Conservation (phyloP, 1,284 basidiomycete genomes). For the Ustilago shanxiensis region DNA sequence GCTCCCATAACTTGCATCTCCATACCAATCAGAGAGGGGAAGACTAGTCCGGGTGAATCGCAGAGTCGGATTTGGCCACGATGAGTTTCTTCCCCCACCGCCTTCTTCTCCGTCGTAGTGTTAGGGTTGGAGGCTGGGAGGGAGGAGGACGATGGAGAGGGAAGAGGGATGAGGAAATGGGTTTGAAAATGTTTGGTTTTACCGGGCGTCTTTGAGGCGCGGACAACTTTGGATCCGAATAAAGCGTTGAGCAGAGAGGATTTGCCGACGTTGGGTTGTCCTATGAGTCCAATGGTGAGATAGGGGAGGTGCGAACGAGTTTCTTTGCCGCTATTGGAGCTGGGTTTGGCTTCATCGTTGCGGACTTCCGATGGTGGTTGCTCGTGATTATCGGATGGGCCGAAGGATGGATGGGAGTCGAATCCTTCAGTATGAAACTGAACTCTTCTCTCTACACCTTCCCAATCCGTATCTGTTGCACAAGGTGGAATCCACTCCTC, state of each 20-base stretch:
- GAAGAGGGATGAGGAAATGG: slow-evolving; percentile 82
- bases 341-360: neutral
- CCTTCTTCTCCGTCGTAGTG: slow-evolving; percentile 18
- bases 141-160: slow-evolving; percentile 78
- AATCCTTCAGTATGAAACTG: slow-evolving; percentile 40
- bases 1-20: slow-evolving; percentile 78
- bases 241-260: slow-evolving; percentile 90
- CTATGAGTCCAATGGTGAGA: slow-evolving; percentile 57
- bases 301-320: slow-evolving; percentile 41
- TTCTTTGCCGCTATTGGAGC: slow-evolving; percentile 7
- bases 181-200: slow-evolving; percentile 97
- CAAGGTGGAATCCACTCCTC: slow-evolving; percentile 76
- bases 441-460: slow-evolving; percentile 43
- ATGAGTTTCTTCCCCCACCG: slow-evolving; percentile 50
- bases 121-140: slow-evolving; percentile 76
- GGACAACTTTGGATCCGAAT: slow-evolving; percentile 83
- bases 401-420: neutral
- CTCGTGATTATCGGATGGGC: too few relatives aligned
- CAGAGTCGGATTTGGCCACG: slow-evolving; percentile 54
- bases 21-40: slow-evolving; percentile 73
- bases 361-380: neutral
- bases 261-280: slow-evolving; percentile 94
- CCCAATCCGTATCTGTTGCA: slow-evolving; percentile 55
- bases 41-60: slow-evolving; percentile 73
- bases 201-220: slow-evolving; percentile 88